phyloP scores from a whole-genome alignment of 768 basidiomycete species.

The Mycena sanguinolenta region DNA sequence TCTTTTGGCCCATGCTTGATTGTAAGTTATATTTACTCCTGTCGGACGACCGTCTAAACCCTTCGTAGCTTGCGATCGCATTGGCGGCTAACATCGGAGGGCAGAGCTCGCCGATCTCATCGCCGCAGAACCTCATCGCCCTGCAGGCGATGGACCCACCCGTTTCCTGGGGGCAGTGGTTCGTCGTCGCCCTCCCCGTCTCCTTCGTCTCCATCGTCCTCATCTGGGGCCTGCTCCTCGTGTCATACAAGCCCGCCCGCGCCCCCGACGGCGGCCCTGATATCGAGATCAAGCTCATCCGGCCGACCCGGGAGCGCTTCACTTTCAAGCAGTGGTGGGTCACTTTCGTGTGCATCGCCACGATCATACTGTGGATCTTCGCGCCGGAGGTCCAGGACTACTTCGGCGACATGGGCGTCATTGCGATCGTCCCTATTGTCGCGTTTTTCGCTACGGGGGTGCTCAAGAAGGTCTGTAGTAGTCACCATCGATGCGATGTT shows the following conservation, averaged over 20 bases:
- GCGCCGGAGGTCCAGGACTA: slow-evolving; percentile 81
- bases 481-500: slow-evolving; percentile 6
- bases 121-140: slow-evolving; percentile 97
- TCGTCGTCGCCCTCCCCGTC: slow-evolving; percentile 93
- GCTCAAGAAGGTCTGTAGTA: slow-evolving; percentile 90
- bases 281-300: slow-evolving; percentile 87
- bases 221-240: slow-evolving; percentile 92
- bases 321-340: slow-evolving; percentile 93
- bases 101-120: slow-evolving; percentile 97
- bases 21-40: slow-evolving; percentile 60
- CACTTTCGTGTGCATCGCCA: slow-evolving; percentile 81
- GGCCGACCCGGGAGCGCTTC: slow-evolving; percentile 86
- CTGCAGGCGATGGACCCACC: slow-evolving; percentile 87
- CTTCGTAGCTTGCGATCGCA: slow-evolving; percentile 88
- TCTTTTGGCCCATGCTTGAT: slow-evolving; percentile 92
- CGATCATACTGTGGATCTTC: slow-evolving; percentile 92
- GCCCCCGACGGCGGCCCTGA: slow-evolving; percentile 81
- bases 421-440: slow-evolving; percentile 92
- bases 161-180: slow-evolving; percentile 94
- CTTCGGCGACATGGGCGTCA: slow-evolving; percentile 97
- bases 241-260: slow-evolving; percentile 82
- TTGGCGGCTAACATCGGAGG: slow-evolving; percentile 99
- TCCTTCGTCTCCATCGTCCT: slow-evolving; percentile 86
- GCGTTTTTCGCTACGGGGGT: slow-evolving; percentile 96
- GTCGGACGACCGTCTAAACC: slow-evolving; percentile 2